Percentiles rank a stretch among this genome's conserved stretches.
phyloP scores from a whole-genome alignment of 192 early-diverging fungal species.

The Glomus cerebriforme region DNA sequence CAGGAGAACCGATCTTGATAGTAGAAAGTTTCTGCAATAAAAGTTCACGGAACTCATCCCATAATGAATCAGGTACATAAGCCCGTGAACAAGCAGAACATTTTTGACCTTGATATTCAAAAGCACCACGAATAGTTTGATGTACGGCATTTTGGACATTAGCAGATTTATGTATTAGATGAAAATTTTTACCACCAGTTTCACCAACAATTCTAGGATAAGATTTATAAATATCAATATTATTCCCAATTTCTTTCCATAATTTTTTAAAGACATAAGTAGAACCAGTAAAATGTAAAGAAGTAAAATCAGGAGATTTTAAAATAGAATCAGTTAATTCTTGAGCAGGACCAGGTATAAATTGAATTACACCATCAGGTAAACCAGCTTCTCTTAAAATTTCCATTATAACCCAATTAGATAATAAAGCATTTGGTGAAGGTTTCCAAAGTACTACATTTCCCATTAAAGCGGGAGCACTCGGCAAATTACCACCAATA shows the following conservation, averaged over 20 bases:
- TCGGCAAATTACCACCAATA: slow-evolving; percentile 93
- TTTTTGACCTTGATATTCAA: slow-evolving; percentile 99
- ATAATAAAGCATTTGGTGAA: slow-evolving; percentile 80
- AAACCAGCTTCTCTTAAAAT: slow-evolving; percentile 95
- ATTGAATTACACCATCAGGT: slow-evolving; percentile 96
- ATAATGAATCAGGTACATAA: slow-evolving; percentile 86
- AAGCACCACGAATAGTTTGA: slow-evolving; percentile 89
- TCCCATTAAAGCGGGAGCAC: slow-evolving; percentile 95
- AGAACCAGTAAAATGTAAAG: slow-evolving; percentile 95
- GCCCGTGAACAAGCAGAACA: slow-evolving; percentile 93
- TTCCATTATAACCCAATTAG: slow-evolving; percentile 89
- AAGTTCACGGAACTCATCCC: slow-evolving; percentile 69
- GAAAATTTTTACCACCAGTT: slow-evolving; percentile 99
- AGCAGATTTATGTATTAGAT: slow-evolving; percentile 83
- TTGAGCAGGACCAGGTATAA: slow-evolving; percentile 88
- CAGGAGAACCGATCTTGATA: slow-evolving; percentile 84
- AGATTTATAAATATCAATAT: slow-evolving; percentile 87
- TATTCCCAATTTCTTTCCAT: slow-evolving; percentile 89
- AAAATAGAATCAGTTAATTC: slow-evolving; percentile 80
- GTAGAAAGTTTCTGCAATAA: slow-evolving; percentile 68
- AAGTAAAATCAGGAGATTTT: slow-evolving; percentile 89
- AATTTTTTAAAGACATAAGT: slow-evolving; percentile 91
- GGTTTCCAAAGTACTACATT: slow-evolving; percentile 99
- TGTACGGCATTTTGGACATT: slow-evolving; percentile 77
- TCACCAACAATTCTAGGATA: slow-evolving; percentile 98